Conservation (phyloP, 2,329 filamentous ascomycete genomes). For the Penicillium sp. region DNA sequence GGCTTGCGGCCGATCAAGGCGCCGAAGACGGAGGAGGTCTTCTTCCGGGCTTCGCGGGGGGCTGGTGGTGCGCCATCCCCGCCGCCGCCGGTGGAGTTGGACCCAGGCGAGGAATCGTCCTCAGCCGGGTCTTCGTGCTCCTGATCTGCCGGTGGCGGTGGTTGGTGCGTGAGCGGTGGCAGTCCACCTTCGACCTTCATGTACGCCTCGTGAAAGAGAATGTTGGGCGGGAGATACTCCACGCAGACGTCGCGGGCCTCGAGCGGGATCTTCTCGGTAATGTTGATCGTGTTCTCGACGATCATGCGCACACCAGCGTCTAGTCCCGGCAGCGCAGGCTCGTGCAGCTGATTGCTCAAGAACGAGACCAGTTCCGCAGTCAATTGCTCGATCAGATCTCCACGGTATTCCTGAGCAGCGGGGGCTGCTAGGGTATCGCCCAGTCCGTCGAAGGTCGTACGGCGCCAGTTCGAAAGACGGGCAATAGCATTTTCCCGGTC, state of each 20-base stretch:
- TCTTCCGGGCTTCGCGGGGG: constrained; percentile 35
- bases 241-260: constrained; percentile 90
- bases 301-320: constrained; percentile 89
- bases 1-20: constrained; percentile 41
- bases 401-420: constrained; percentile 64
- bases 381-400: constrained; percentile 66
- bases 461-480: constrained; percentile 88
- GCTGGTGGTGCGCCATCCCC: constrained; percentile 17
- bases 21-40: constrained; percentile 44
- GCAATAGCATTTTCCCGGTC: constrained; percentile 83
- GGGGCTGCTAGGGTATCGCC: constrained; percentile 65
- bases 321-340: constrained; percentile 75
- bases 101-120: constrained; percentile 24
- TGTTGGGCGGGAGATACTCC: constrained; percentile 77
- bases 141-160: constrained; percentile 20
- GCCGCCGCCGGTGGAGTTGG: constrained; percentile 18
- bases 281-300: constrained; percentile 81
- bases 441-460: constrained; percentile 90
- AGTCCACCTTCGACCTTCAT: constrained; percentile 80
- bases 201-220: constrained; percentile 63
- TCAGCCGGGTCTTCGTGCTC: constrained; percentile 18
- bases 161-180: constrained; percentile 51
- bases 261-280: constrained; percentile 79
- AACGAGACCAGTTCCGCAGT: constrained; percentile 66
- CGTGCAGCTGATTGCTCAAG: constrained; percentile 70